Percentiles rank a stretch among this genome's conserved stretches.
Evolutionary conservation across 2,329 filamentous ascomycete genomes (phyloP).

Genomic region (Aurifilum marmelostoma): DNA sequence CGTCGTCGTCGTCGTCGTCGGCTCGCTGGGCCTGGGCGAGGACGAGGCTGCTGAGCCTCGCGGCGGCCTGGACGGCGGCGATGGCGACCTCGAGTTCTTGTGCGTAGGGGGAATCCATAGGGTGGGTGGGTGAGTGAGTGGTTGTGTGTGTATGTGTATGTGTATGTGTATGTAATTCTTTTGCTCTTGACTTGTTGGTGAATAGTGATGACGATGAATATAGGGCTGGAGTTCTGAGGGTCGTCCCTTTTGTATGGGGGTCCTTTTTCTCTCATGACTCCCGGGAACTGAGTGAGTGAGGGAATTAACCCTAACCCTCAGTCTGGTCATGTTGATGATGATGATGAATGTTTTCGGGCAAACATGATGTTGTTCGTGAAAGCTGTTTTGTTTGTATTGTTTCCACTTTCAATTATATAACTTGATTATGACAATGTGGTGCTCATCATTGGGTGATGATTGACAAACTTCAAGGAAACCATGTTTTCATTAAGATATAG

Average conservation of each 20-base stretch:
- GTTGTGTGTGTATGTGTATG: too few relatives aligned
- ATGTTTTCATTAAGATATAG: too few relatives aligned
- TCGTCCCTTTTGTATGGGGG: background rate
- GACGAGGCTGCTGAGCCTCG: constrained; percentile 45
- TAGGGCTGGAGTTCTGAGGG: background rate
- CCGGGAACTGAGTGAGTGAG: too few relatives aligned
- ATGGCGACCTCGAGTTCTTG: constrained; percentile 49
- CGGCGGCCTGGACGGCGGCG: constrained; percentile 48
- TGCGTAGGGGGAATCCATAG: constrained; percentile 48
- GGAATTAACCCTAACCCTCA: background rate
- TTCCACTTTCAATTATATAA: too few relatives aligned
- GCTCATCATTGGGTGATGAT: too few relatives aligned
- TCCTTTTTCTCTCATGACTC: background rate
- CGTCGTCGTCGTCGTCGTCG: constrained; percentile 43
- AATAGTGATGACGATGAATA: background rate
- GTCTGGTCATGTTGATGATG: too few relatives aligned
- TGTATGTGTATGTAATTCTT: background rate
- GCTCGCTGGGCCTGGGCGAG: constrained; percentile 15
- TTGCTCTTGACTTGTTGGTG: background rate
- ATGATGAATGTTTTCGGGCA: background rate
- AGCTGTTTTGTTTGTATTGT: too few relatives aligned
- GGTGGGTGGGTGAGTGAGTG: too few relatives aligned
- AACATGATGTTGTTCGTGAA: background rate
- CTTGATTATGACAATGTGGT: too few relatives aligned
- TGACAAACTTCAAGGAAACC: too few relatives aligned